Evolutionary conservation across 768 basidiomycete genomes (phyloP).

Genomic region (Antrodiella citrinella): DNA sequence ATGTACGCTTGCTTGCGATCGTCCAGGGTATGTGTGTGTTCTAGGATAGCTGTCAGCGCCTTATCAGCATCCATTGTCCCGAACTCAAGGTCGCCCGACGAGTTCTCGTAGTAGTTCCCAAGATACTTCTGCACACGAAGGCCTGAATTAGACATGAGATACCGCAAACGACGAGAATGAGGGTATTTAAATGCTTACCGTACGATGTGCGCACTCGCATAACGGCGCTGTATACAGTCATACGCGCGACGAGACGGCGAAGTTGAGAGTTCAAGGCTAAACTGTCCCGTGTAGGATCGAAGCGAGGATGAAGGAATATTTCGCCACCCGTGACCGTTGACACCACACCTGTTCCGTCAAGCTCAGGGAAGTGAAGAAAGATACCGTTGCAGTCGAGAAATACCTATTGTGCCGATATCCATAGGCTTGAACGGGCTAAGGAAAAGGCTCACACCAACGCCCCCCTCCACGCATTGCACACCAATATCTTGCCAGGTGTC

Average conservation of each 20-base stretch:
- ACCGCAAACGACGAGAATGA: constrained; percentile 3
- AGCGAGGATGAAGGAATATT: constrained; percentile 89
- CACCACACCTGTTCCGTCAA: constrained; percentile 33
- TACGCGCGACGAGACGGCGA: constrained; percentile 54
- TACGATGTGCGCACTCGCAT: constrained; percentile 80
- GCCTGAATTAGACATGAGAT: constrained; percentile 29
- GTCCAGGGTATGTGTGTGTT: constrained; percentile 51
- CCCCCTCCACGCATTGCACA: constrained; percentile 83
- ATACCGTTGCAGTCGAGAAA: background rate
- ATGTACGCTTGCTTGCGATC: constrained; percentile 68
- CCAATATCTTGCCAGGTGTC: constrained; percentile 74
- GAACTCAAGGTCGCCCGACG: constrained; percentile 69
- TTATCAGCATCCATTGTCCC: constrained; percentile 79
- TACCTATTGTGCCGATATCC: constrained; percentile 83
- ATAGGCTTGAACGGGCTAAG: constrained; percentile 71
- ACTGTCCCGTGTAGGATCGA: constrained; percentile 60
- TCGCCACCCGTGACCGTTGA: constrained; percentile 70
- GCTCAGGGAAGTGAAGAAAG: constrained; percentile 1
- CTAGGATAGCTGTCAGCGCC: constrained; percentile 65
- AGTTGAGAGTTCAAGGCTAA: constrained; percentile 68
- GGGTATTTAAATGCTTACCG: constrained; percentile 38
- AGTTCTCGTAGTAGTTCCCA: constrained; percentile 64
- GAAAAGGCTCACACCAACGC: constrained; percentile 87
- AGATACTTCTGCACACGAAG: constrained; percentile 57
- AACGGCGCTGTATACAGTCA: constrained; percentile 71